Percentiles rank a stretch among this genome's conserved stretches.
Evolutionary conservation across 164 flowering plant species (phyloP).

Genomic region (Stephania yunnanensis): DNA sequence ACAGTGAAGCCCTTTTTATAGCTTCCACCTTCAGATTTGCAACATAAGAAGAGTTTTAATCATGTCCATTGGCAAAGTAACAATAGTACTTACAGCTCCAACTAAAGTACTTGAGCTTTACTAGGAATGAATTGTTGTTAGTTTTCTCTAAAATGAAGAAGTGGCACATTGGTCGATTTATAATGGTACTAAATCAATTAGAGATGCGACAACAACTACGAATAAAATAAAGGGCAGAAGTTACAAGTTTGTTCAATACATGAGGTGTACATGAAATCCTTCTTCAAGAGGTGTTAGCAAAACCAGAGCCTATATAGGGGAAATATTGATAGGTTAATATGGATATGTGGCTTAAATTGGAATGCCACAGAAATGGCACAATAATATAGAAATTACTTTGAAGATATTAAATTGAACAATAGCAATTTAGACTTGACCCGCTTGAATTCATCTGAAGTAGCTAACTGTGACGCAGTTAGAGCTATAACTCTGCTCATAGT

Average conservation of each 20-base stretch:
- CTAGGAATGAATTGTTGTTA: conserved; percentile 19
- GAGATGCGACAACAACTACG: too few species aligned
- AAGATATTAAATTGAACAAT: conserved; percentile 22
- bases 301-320: too few species aligned
- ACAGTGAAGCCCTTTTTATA: too few species aligned
- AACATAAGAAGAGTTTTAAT: too few species aligned
- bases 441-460: conserved; percentile 94
- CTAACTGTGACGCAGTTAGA: conserved; percentile 90
- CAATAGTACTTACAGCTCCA: conserved; percentile 55
- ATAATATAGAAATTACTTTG: conserved; percentile 24
- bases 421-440: conserved; percentile 51
- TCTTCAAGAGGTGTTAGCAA: too few species aligned
- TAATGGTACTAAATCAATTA: too few species aligned
- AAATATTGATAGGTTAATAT: not conserved
- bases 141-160: conserved; percentile 15
- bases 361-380: conserved; percentile 4
- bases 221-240: too few species aligned
- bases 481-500: conserved; percentile 87
- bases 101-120: conserved; percentile 80
- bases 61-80: too few species aligned
- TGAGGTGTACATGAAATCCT: too few species aligned
- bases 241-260: too few species aligned
- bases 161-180: conserved; percentile 11
- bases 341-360: not conserved
- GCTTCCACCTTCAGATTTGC: too few species aligned